These are phyloP conservation scores for Lagerstroemia fauriei DNA, from an alignment of 441 rosid genomes.

Conservation along the genomic window DNA sequence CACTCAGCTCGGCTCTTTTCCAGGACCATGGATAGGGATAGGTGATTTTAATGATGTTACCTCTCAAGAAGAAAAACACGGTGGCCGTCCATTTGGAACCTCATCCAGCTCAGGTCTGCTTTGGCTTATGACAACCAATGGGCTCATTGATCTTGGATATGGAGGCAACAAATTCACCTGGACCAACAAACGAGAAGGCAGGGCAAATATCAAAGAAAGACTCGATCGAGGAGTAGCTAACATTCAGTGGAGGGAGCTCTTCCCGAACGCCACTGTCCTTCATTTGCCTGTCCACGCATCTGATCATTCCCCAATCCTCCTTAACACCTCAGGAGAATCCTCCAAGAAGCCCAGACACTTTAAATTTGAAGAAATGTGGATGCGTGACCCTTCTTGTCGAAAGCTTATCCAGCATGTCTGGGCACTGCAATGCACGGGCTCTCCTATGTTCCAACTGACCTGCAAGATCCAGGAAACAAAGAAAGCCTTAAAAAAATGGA, in stretches of 20 bases:
- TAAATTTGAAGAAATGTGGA: neutral
- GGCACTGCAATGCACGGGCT: neutral
- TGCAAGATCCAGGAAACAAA: neutral
- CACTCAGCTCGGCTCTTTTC: neutral
- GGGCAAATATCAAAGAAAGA: neutral
- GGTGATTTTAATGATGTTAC: neutral
- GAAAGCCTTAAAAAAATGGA: neutral
- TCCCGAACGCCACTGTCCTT: neutral
- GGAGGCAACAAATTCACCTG: neutral
- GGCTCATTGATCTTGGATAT: neutral
- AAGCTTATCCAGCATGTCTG: neutral
- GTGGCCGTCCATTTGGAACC: neutral
- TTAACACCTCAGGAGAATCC: neutral
- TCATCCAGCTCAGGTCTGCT: neutral
- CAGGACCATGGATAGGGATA: neutral
- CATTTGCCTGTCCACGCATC: neutral
- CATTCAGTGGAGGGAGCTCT: neutral
- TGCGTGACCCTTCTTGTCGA: neutral
- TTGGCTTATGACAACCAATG: neutral
- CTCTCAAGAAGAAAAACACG: neutral
- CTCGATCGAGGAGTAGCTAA: neutral
- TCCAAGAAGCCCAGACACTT: neutral
- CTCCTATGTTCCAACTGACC: neutral
- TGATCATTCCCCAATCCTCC: neutral
- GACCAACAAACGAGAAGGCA: neutral